Evolutionary conservation across 2,329 filamentous ascomycete species (phyloP), one percentile per base, ranked within the genome.

Genomic region (Aureobasidium sp.): DNA sequence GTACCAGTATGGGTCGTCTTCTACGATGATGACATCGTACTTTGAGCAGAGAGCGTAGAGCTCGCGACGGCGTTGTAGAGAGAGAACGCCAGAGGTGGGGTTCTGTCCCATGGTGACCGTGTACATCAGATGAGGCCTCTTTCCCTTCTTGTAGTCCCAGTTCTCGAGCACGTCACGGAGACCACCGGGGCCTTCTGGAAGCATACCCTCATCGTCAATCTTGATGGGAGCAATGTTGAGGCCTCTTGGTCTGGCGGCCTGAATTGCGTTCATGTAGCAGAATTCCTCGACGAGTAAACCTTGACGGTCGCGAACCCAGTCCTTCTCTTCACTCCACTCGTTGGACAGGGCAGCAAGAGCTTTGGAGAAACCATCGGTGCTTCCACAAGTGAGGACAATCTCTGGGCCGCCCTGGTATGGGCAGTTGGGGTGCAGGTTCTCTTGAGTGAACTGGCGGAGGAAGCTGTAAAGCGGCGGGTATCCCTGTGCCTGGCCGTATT

Each of bases 1-100:
- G 73, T 94, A 93, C 90, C 91, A 97, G 77, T 97, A 97, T 6
- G 93, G 93, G 65, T 97, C 92, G 69, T 97, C 93, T 74, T 97
- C 93, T 64, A 95, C 77, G 66, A 97, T 96, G 69, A 97, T 83
- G 65, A 97, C 83, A 73, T 97, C 91, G 76, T 90, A 96, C 71
- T 87, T 83, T 72, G 85, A 85, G 75, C 89, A 94, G 15, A 97
- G 72, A 19, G 81, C 83, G 71, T 97, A 97, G 31, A 97, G 82
- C 57, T 91, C 85, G 68, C 84, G 88, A 61, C 90, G 84, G 44
- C 93, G 85, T 68, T 87, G 77, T 11, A 94, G 72, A 2, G 88
- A 86, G 2, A 95, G 79, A 2, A 89, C 85, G 35, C 88, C 86
- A 33, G 89, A 87, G 0, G 91, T 95, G 1, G 91, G 92, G 72